Base-by-base conservation (phyloP, 2,329 filamentous ascomycete species). In the Aspergillus ustus region DNA sequence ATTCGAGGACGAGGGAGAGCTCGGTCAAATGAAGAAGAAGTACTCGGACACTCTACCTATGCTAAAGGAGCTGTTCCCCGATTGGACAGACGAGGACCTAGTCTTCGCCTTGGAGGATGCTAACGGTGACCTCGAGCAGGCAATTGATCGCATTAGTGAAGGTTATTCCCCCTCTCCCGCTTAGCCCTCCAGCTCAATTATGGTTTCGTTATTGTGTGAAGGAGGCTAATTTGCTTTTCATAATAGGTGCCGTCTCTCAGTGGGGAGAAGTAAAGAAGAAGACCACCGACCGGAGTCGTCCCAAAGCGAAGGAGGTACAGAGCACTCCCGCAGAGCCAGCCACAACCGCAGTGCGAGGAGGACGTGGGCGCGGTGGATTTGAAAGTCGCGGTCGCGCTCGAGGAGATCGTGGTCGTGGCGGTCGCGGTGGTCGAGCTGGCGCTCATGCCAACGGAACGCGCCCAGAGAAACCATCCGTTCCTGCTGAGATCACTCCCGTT, bases 21-120 rank as follows among this genome's bases (percentile, higher is more conserved):
- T 98, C 69, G 91, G 90, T 75, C 88, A 96, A 80, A 88, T 98
- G 76, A 96, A 96, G 86, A 93, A 92, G 84, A 89, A 91, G 78
- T 95, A 96, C 76, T 86, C 90, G 73, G 82, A 83, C 73, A 91
- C 94, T 81, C 86, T 97, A 71, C 84, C 84, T 65, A 88, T 89
- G 72, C 88, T 99, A 77, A 93, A 92, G 82, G 93, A 97, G 78
- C 89, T 98, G 82, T 97, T 97, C 82, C 88, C 92, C 63, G 90
- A 93, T 79, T 98, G 94, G 95, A 94, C 93, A 70, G 92, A 97
- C 74, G 92, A 93, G 78, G 94, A 98, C 78, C 87, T 98, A 66
- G 88, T 98, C 67, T 95, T 95, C 77, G 93, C 93, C 65, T 85
- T 99, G 63, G 88, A 96, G 78, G 95, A 99, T 83, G 80, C 80